Base-by-base conservation (phyloP, 257 asterid species). In the Primulina tabacum region DNA sequence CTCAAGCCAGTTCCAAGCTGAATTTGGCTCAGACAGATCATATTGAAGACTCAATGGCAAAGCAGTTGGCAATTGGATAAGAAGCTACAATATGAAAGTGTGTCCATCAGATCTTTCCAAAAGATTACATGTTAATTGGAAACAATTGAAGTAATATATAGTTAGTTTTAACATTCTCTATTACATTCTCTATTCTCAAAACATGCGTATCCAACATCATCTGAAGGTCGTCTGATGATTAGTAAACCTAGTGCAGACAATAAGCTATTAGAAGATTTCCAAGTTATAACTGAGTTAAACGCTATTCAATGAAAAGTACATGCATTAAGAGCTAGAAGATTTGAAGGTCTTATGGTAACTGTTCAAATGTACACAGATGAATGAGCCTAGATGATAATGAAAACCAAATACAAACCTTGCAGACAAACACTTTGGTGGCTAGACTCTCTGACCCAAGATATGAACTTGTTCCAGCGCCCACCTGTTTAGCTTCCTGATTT, bases 41-140 rank as follows among this genome's bases (percentile, higher is more conserved):
- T 91, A 94, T 76, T 91, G 98, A 75, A 94, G 95, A 79, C 89
- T 84, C 82, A 94, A 84, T 33, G 93, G 89, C 87, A 83, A 84
- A 56, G 97, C 85, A 74, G 75, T 86, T 50, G 99, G 98, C 85
- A 88, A 69, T 18, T 75, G 80, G 68, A 74, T 74, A 74, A 89
- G 87, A 73, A 91, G 96, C 99, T 94, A 78, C 67, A 66, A 80
- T 55, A 73, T 71, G 78, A 53, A 35, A 69, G 47, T 29, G 60
- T 26, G 43, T 47, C 20, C 10, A 57, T 68, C 64, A 73, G 80
- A 53, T 66, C 71, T n/a, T 59, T 75, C 59, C 30, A 2, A 40
- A 55, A 12, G 7, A 50, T 14, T 50, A 50, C 5, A 50, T 17
- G 5, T 16, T 16, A 50, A 18, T 14, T 16, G 20, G 57, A 50